Base-by-base conservation (phyloP, 2,329 filamentous ascomycete genomes). In the Diplodia scrobiculata region DNA sequence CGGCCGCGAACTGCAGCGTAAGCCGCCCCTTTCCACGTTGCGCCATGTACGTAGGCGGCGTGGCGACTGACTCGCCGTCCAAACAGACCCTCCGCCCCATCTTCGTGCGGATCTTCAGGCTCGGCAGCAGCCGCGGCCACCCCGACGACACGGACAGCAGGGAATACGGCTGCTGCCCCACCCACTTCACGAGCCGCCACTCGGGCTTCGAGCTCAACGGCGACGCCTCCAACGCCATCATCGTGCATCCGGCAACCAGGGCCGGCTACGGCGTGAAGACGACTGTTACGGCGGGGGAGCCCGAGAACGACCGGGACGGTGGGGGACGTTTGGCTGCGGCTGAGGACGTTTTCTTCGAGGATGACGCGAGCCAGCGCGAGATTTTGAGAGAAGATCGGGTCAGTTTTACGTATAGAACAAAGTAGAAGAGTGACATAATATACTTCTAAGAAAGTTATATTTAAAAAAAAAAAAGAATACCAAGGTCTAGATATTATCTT, bases 1-100 rank as follows among this genome's bases (percentile, higher is more conserved):
- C 76, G 3, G 73, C 75, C 3, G 75, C 73, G 6, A 75, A 73
- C 51, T 70, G 55, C 17, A 55, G 29, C 29, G 52, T 32, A 21
- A 21, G 21, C 21, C 21, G 21, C 1, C 21, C 1, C 21, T 21
- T 21, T 21, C 21, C 21, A 21, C 21, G 21, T 21, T 21, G 21
- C 21, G 21, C 1, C 1, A 21, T 21, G 21, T 21, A 21, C 1
- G 21, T 21, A 21, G 21, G 21, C 21, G 21, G 21, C 21, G 21
- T 21, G 21, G 21, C 1, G 21, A 32, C 29, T 32, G 13, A 38
- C 36, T 13, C 13, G 38, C 6, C 2, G 4, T 38, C 11, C 3
- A n/a, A 4, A 45, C 38, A 45, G 41, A 55, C 52, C n/a, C 52
- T 38, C 29, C 52, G 29, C 29, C 52, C 34, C 19, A n/a, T 55